Conservation (phyloP, 139 green algal species). For the Pseudopediastrum boryanum region DNA sequence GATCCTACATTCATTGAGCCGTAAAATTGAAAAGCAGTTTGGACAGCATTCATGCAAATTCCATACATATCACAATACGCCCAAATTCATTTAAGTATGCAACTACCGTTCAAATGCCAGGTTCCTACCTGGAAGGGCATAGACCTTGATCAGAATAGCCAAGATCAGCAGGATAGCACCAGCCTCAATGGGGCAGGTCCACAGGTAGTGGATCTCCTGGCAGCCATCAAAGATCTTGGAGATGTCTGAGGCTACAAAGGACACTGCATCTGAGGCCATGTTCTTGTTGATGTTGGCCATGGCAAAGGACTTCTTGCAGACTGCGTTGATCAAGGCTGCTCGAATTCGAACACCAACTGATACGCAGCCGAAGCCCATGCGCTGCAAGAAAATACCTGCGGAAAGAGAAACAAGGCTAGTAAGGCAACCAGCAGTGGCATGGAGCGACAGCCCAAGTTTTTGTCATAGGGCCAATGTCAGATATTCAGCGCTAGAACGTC, state of each 20-base stretch:
- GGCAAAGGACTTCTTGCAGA: constrained; percentile 64
- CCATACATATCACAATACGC: too few relatives aligned
- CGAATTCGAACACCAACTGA: constrained; percentile 53
- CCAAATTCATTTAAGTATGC: neutral
- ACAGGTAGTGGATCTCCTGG: constrained; percentile 76
- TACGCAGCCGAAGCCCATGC: constrained; percentile 68
- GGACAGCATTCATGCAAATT: too few relatives aligned
- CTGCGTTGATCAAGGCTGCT: constrained; percentile 56
- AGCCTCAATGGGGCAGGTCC: constrained; percentile 65
- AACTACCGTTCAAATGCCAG: constrained; percentile 4
- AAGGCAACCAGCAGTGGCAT: neutral
- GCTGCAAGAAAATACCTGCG: constrained; percentile 62
- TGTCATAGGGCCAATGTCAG: neutral
- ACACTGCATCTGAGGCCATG: constrained; percentile 53
- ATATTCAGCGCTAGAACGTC: neutral
- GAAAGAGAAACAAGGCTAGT: neutral
- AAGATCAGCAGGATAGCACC: constrained; percentile 64
- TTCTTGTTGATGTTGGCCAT: constrained; percentile 62
- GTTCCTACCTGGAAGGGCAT: constrained; percentile 45
- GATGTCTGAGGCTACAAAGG: constrained; percentile 65
- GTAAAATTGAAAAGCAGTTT: too few relatives aligned
- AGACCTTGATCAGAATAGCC: constrained; percentile 51
- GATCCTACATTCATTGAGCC: too few relatives aligned
- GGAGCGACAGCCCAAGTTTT: neutral
- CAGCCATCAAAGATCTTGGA: constrained; percentile 60